Conservation (phyloP, 1,139 yeast species). For the Geotrichum bryndzae region DNA sequence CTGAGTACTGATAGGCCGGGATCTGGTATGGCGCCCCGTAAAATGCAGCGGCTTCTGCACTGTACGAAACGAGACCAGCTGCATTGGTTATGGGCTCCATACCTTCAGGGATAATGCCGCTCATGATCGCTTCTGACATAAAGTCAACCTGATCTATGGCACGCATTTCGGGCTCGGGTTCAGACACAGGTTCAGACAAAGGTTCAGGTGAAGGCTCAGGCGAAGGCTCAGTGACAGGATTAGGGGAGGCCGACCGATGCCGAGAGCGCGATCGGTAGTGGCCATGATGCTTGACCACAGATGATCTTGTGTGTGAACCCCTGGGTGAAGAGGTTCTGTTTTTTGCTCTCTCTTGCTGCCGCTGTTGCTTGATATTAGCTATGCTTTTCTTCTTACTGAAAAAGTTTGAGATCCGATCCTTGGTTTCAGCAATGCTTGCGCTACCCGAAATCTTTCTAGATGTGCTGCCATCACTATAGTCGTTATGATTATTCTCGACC, state of each 20-base stretch:
- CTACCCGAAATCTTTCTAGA: constrained; percentile 1
- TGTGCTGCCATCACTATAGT: not conserved
- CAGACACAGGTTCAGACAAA: not conserved
- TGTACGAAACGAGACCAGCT: constrained; percentile 21
- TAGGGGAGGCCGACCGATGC: constrained; percentile 2
- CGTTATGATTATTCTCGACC: not conserved
- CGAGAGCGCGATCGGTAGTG: constrained; percentile 15
- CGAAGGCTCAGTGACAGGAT: not conserved
- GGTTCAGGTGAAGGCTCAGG: not conserved
- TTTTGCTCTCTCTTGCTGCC: not conserved
- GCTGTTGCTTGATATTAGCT: constrained; percentile 5
- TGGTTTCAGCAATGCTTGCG: constrained; percentile 13
- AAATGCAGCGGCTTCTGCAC: constrained; percentile 21
- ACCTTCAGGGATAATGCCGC: constrained; percentile 5
- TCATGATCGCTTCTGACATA: not conserved
- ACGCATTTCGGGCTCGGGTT: not conserved
- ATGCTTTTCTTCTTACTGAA: constrained; percentile 18
- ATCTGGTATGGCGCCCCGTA: constrained; percentile 37
- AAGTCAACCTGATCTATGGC: not conserved
- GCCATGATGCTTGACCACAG: constrained; percentile 8
- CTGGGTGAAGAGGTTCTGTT: not conserved
- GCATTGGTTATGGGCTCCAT: constrained; percentile 11
- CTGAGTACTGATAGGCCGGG: constrained; percentile 37
- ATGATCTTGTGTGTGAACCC: constrained; percentile 3
- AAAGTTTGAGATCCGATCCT: constrained; percentile 17